Evolutionary conservation across 2,329 filamentous ascomycete species (phyloP).

Genomic region (Colletotrichum paranaense): DNA sequence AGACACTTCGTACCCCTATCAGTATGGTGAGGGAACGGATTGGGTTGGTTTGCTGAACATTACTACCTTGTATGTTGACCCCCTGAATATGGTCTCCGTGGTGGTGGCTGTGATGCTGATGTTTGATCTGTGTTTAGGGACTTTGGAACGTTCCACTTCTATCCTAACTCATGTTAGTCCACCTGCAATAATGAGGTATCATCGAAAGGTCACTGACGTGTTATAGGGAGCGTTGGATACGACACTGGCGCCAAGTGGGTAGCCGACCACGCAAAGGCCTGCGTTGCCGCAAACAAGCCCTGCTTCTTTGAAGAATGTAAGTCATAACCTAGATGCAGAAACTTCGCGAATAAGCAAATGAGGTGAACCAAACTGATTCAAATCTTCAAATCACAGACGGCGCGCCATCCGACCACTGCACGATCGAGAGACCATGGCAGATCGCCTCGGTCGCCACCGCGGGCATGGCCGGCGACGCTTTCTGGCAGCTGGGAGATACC

Average conservation of each 20-base stretch:
- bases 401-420: constrained; percentile 40
- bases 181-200: constrained; percentile 28
- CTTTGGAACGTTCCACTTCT: constrained; percentile 50
- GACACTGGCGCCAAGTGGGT: constrained; percentile 38
- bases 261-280: constrained; percentile 42
- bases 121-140: constrained; percentile 44
- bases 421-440: constrained; percentile 62
- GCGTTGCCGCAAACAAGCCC: constrained; percentile 42
- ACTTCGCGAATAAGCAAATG: no score
- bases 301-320: constrained; percentile 48
- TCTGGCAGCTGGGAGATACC: constrained; percentile 55
- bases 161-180: constrained; percentile 44
- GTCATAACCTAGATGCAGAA: constrained; percentile 8
- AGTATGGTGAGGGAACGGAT: constrained; percentile 60
- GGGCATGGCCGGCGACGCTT: constrained; percentile 50
- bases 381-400: constrained; percentile 37
- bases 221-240: constrained; percentile 32
- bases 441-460: constrained; percentile 43
- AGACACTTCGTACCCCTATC: constrained; percentile 64
- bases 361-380: not conserved
- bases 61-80: constrained; percentile 49
- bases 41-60: constrained; percentile 64
- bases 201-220: not conserved
- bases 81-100: not conserved
- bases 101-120: not conserved